A percentile compares a stretch with the other conserved stretches of the same genome.
phyloP scores from a whole-genome alignment of 345 rosid genomes.

The Barbarea vulgaris region DNA sequence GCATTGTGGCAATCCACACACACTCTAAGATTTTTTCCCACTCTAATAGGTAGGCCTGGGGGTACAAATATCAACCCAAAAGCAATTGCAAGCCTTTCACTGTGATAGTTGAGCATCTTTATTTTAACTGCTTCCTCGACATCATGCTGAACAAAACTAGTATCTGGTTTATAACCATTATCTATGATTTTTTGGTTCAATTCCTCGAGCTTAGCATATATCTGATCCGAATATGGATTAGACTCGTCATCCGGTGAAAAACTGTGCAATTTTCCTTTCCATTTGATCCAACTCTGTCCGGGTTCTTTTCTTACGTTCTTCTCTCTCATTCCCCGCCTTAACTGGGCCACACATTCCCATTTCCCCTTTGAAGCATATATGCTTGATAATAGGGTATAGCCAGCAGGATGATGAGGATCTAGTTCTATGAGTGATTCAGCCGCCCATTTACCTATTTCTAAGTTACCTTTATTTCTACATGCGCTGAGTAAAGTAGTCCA shows the following conservation, averaged over 20 bases:
- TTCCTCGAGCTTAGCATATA: conserved; percentile 69
- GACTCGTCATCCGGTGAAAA: conserved; percentile 84
- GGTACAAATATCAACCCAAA: conserved; percentile 83
- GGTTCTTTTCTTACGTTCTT: conserved; percentile 81
- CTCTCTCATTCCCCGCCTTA: conserved; percentile 70
- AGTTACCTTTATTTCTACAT: conserved; percentile 63
- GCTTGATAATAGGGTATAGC: conserved; percentile 71
- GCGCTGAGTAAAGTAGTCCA: conserved; percentile 91
- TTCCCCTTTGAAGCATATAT: conserved; percentile 73
- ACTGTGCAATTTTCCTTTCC: conserved; percentile 64
- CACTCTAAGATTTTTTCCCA: conserved; percentile 83
- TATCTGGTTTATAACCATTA: conserved; percentile 80
- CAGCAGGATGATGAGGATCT: conserved; percentile 82
- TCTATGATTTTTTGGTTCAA: conserved; percentile 60
- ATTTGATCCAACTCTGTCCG: conserved; percentile 93
- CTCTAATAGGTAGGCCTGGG: conserved; percentile 62
- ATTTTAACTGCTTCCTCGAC: conserved; percentile 69
- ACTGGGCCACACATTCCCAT: conserved; percentile 73
- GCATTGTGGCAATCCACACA: conserved; percentile 92
- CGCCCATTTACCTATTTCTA: conserved; percentile 84
- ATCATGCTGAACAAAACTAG: conserved; percentile 72
- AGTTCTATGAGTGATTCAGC: conserved; percentile 74
- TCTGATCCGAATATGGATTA: conserved; percentile 66
- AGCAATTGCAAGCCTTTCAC: conserved; percentile 93
- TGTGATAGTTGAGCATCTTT: conserved; percentile 87